Evolutionary conservation across 2,329 filamentous ascomycete species (phyloP), one percentile per base, ranked within the genome.

Genomic region (Cladosporium phlei): DNA sequence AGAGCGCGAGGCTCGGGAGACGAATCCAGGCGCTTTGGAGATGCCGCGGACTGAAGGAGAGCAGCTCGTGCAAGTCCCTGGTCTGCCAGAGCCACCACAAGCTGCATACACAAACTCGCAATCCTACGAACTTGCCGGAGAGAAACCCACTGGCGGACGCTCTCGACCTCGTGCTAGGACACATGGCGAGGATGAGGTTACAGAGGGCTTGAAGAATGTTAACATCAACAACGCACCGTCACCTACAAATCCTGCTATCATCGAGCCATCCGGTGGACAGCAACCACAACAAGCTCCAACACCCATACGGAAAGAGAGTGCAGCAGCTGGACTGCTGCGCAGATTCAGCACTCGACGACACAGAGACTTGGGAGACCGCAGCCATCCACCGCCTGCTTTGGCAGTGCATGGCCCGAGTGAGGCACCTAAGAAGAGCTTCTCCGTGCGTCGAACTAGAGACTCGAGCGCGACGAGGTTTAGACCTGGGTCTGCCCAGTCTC

Each of bases 141-240:
- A 95, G 67, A 90, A 83, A 61, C 83, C 87, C 9, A 93, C 87
- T 1, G 88, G 89, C 33, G 87, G 88, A 34, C 78, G 91, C 50
- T 84, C 87, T 25, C 78, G 93, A 39, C 88, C 90, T 6, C 79
- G 93, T 38, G 89, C 93, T 27, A 79, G 93, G 54, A 97, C 93
- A 0, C 91, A 97, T 61, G 93, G 91, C 12, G 93, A 97, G 66
- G 91, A 97, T 52, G 93, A 98, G 48, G 78, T 88, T 9, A 77
- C 83, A 0, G 87, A 95, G 38, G 76, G 77, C 6, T 70, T 86
- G 63, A 85, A 88, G 66, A 80, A 82, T 54, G 67, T 85, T 16
- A 80, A 82, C 53, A 59, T 78, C 21, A 65, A 75, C 32, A 76
- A 83, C 20, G 75, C 80, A 17, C 78, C 80, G 24, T 53, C 49